phyloP scores from a whole-genome alignment of 192 early-diverging fungal species.

The Spinellus fusiger region DNA sequence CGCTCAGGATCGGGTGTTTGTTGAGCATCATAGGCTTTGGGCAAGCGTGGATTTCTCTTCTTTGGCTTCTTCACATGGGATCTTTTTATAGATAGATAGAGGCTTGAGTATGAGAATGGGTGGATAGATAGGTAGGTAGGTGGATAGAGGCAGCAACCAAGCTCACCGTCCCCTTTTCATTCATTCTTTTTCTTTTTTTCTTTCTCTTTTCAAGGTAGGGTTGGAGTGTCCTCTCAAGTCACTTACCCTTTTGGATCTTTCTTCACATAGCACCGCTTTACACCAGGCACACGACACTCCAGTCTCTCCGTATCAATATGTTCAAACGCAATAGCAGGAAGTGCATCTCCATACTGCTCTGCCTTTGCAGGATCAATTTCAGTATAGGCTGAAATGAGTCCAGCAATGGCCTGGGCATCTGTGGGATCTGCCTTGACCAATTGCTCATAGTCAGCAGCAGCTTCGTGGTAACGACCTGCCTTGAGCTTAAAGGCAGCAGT shows the following conservation, averaged over 20 bases:
- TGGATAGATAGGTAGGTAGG: no score
- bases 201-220: no score
- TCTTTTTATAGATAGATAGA: constrained; percentile 2
- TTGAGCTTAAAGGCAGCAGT: constrained; percentile 66
- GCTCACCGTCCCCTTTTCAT: no score
- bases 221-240: no score
- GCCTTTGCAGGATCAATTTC: constrained; percentile 53
- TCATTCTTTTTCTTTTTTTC: no score
- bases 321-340: constrained; percentile 38
- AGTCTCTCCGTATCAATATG: constrained; percentile 48
- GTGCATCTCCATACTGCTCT: constrained; percentile 54
- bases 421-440: constrained; percentile 61
- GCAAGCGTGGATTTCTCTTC: constrained; percentile 48
- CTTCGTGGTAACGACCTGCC: constrained; percentile 49
- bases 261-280: constrained; percentile 49
- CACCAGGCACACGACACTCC: constrained; percentile 48
- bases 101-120: no score
- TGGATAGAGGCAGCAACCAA: no score
- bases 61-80: constrained; percentile 34
- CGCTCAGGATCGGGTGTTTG: constrained; percentile 59
- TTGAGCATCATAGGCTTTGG: constrained; percentile 50
- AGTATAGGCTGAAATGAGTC: constrained; percentile 59
- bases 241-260: constrained; percentile 33
- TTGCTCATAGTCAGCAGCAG: constrained; percentile 62
- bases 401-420: constrained; percentile 58